Conservation (phyloP, 2,329 filamentous ascomycete species). For the Trichoderma arundinaceum region DNA sequence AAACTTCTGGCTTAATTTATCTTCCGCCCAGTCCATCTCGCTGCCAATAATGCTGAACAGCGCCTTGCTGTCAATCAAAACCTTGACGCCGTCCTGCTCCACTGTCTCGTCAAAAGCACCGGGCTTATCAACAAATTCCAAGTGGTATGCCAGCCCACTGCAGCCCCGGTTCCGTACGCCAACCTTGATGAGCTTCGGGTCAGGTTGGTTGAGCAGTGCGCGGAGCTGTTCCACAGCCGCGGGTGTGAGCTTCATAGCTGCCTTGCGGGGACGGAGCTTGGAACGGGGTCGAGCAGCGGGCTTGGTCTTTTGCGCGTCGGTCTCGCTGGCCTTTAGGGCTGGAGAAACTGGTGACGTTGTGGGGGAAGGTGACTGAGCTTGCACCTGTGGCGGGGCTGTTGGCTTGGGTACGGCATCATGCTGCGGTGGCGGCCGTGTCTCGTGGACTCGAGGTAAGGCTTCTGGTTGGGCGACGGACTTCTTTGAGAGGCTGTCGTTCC, state of each 20-base stretch:
- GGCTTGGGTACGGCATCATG: slow-evolving; percentile 36
- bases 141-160: slow-evolving; percentile 88
- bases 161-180: slow-evolving; percentile 94
- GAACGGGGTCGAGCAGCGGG: slow-evolving; percentile 46
- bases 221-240: slow-evolving; percentile 80
- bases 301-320: slow-evolving; percentile 70
- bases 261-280: slow-evolving; percentile 72
- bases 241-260: slow-evolving; percentile 84
- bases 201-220: slow-evolving; percentile 78
- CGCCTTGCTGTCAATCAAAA: slow-evolving; percentile 95
- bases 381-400: slow-evolving; percentile 31
- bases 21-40: slow-evolving; percentile 99
- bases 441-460: slow-evolving; percentile 56
- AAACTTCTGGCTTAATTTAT: slow-evolving; percentile 90
- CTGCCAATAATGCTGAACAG: slow-evolving; percentile 97
- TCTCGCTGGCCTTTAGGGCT: slow-evolving; percentile 55
- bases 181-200: slow-evolving; percentile 91
- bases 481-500: slow-evolving; percentile 53
- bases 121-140: slow-evolving; percentile 94
- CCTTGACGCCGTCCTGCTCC: slow-evolving; percentile 94
- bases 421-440: slow-evolving; percentile 54
- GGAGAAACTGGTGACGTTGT: slow-evolving; percentile 33
- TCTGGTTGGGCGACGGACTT: slow-evolving; percentile 55
- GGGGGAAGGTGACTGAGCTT: slow-evolving; percentile 31
- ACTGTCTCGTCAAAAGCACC: slow-evolving; percentile 88